These are phyloP conservation scores for Mrakia hoshinonis DNA, from an alignment of 768 basidiomycete genomes.

Conservation along the genomic window DNA sequence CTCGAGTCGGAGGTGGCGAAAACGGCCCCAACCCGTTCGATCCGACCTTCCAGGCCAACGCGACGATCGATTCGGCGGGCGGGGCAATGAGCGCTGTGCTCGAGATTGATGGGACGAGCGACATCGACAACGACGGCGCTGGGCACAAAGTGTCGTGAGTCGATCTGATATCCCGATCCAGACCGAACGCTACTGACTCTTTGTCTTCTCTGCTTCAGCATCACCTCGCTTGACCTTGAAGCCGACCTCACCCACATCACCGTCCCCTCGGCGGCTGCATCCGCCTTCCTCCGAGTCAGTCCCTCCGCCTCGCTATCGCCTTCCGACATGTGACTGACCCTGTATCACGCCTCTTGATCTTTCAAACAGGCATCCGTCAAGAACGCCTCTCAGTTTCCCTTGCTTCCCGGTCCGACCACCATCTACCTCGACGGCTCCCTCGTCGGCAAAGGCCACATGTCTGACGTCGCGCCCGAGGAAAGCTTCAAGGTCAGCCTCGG, in stretches of 20 bases:
- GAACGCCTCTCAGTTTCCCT: conserved; percentile 3
- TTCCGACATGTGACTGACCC: not conserved
- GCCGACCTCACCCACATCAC: conserved; percentile 14
- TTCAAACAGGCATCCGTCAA: conserved; percentile 8
- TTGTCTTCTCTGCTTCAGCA: not conserved
- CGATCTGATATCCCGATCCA: too few species aligned
- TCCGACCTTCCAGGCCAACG: not conserved
- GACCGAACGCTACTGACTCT: too few species aligned
- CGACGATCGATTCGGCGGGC: not conserved
- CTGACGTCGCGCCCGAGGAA: conserved; percentile 9
- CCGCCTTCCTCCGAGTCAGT: conserved; percentile 15
- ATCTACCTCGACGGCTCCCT: conserved; percentile 16
- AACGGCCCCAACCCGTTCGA: too few species aligned
- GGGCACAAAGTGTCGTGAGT: conserved; percentile 13
- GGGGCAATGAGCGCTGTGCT: not conserved
- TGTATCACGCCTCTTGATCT: not conserved
- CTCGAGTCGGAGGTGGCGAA: not conserved
- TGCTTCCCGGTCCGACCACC: conserved; percentile 18
- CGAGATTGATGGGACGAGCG: conserved; percentile 3
- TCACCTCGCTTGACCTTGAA: not conserved
- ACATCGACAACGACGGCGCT: conserved; percentile 13
- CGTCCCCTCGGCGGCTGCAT: not conserved
- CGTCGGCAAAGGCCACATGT: conserved; percentile 1
- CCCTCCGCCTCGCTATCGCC: not conserved
- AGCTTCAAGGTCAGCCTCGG: conserved; percentile 9